Conservation (phyloP, 2,329 filamentous ascomycete species). For the Arthrobotrys megalospora region DNA sequence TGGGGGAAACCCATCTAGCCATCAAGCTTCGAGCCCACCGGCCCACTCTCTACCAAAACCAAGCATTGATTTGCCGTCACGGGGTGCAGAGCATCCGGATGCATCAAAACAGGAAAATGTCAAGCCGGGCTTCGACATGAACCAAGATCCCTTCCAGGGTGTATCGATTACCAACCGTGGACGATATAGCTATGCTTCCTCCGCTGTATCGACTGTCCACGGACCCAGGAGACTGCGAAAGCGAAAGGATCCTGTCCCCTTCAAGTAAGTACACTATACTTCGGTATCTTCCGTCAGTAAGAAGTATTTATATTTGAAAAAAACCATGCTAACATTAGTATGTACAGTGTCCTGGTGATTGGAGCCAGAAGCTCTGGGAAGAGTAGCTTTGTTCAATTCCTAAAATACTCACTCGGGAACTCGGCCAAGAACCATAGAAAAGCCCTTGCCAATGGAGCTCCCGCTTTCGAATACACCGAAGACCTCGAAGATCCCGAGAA, state of each 20-base stretch:
- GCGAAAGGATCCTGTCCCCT: constrained; percentile 96
- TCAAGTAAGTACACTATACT: constrained; percentile 81
- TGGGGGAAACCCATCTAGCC: constrained; percentile 32
- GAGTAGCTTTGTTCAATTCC: constrained; percentile 95
- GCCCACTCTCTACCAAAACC: constrained; percentile 33
- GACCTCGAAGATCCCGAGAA: constrained; percentile 53
- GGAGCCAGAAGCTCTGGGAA: constrained; percentile 91
- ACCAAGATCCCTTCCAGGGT: constrained; percentile 52
- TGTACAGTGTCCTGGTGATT: constrained; percentile 84
- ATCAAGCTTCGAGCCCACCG: constrained; percentile 37
- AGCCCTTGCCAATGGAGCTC: constrained; percentile 37
- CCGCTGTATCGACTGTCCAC: constrained; percentile 86
- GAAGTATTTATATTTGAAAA: constrained; percentile 9
- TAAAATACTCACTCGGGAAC: constrained; percentile 83
- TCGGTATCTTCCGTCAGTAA: constrained; percentile 2
- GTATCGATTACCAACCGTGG: constrained; percentile 75
- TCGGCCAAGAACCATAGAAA: constrained; percentile 77
- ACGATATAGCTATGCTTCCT: constrained; percentile 94
- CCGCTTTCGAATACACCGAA: constrained; percentile 59
- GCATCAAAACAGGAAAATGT: constrained; percentile 34
- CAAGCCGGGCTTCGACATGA: constrained; percentile 59
- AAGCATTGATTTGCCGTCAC: constrained; percentile 47
- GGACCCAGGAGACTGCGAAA: constrained; percentile 91
- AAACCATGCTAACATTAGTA: not conserved
- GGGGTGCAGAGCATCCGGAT: constrained; percentile 21